These are phyloP conservation scores for Azolla pinnata DNA, from an alignment of 75 land plant genomes.

Conservation along the genomic window DNA sequence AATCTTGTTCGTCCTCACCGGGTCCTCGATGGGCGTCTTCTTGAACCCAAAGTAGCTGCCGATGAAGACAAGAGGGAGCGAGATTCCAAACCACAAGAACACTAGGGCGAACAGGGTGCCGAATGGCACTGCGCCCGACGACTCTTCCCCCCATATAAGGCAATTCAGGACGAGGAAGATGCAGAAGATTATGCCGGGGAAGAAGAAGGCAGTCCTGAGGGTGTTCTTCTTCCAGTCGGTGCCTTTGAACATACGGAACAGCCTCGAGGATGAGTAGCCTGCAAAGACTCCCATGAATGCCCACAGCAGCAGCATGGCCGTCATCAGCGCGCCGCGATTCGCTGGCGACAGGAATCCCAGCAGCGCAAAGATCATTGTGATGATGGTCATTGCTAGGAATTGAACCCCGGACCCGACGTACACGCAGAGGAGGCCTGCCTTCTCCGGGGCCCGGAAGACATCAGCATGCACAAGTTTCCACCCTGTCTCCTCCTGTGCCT, in stretches of 20 bases:
- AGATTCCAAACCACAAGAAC: slow-evolving; percentile 77
- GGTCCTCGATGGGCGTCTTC: slow-evolving; percentile 70
- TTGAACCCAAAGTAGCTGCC: slow-evolving; percentile 71
- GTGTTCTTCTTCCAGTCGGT: slow-evolving; percentile 80
- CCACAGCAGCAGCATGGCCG: slow-evolving; percentile 92
- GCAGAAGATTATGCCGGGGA: slow-evolving; percentile 48
- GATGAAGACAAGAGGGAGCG: slow-evolving; percentile 68
- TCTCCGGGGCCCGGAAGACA: slow-evolving; percentile 78
- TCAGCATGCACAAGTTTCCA: slow-evolving; percentile 98
- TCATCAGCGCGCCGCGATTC: slow-evolving; percentile 82
- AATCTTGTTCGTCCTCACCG: slow-evolving; percentile 73
- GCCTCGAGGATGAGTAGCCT: slow-evolving; percentile 72
- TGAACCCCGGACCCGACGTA: slow-evolving; percentile 88
- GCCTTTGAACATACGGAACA: slow-evolving; percentile 84
- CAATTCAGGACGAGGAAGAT: slow-evolving; percentile 71
- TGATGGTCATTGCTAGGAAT: slow-evolving; percentile 75
- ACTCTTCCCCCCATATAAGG: slow-evolving; percentile 83
- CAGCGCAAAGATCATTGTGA: slow-evolving; percentile 79
- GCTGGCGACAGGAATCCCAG: slow-evolving; percentile 89
- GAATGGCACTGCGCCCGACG: slow-evolving; percentile 91
- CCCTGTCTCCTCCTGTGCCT: slow-evolving; percentile 91
- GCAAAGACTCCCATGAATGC: slow-evolving; percentile 86
- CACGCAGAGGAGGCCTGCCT: slow-evolving; percentile 70
- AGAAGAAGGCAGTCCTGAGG: slow-evolving; percentile 61
- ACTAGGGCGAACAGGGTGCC: slow-evolving; percentile 81